Conservation (phyloP, 140 eudicot species). For the Stevia rebaudiana region DNA sequence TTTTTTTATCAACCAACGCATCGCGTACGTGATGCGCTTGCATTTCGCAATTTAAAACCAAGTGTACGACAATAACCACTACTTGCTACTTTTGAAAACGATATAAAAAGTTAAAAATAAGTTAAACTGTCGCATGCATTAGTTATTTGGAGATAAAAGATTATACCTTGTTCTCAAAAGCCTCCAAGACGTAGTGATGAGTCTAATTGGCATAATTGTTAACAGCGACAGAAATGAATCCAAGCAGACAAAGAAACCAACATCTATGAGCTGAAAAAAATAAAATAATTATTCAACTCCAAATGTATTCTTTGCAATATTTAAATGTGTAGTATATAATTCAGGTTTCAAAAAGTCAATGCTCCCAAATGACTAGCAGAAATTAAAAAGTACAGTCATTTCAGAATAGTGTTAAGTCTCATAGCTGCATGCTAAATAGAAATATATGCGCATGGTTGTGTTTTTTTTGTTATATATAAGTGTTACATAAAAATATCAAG, state of each 20-base stretch:
- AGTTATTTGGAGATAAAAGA: conserved; percentile 5
- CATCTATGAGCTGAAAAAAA: conserved; percentile 73
- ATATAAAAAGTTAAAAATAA: not conserved
- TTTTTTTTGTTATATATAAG: too few relatives aligned
- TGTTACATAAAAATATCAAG: not conserved
- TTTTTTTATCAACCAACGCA: too few relatives aligned
- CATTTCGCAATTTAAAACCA: too few relatives aligned
- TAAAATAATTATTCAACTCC: not conserved
- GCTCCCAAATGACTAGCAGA: conserved; percentile 8
- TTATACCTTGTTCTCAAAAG: conserved; percentile 59
- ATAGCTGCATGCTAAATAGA: not conserved
- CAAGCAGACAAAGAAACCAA: conserved; percentile 86
- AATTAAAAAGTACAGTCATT: not conserved
- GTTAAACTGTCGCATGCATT: not conserved
- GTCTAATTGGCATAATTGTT: conserved; percentile 86
- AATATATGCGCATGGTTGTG: not conserved
- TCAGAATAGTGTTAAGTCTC: conserved; percentile 4
- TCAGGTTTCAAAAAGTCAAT: not conserved
- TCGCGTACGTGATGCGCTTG: too few relatives aligned
- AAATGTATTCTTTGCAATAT: not conserved
- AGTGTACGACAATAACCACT: not conserved
- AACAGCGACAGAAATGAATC: conserved; percentile 81
- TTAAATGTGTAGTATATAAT: not conserved
- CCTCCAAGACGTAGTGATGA: conserved; percentile 54
- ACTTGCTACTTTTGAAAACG: not conserved